Conservation (phyloP, 805 yeast species). For the Kurtzmaniella fragi region DNA sequence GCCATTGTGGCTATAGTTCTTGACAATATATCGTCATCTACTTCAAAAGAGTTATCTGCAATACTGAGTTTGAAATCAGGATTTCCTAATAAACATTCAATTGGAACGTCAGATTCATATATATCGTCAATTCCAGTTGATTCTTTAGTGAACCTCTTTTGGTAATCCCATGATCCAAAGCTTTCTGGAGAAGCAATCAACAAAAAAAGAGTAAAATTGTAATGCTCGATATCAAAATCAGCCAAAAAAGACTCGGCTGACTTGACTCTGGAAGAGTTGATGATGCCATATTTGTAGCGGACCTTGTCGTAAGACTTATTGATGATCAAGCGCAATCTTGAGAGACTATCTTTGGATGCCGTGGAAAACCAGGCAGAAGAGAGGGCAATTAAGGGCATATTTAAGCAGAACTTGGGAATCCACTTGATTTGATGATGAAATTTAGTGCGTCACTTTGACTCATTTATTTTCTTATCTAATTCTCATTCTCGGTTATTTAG, state of each 20-base stretch:
- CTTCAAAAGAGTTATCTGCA: constrained; percentile 12
- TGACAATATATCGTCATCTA: constrained; percentile 12
- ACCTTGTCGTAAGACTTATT: constrained; percentile 50
- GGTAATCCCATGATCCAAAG: not conserved
- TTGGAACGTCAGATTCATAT: constrained; percentile 22
- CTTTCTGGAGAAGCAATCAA: constrained; percentile 18
- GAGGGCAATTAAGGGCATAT: too few species aligned
- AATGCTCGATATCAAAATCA: constrained; percentile 20
- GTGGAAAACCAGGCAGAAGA: not conserved
- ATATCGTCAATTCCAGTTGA: constrained; percentile 13
- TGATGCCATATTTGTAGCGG: constrained; percentile 36
- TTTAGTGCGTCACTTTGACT: not conserved
- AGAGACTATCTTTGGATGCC: constrained; percentile 7
- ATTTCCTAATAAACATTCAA: constrained; percentile 15
- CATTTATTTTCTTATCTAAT: not conserved
- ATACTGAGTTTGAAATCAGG: constrained; percentile 11
- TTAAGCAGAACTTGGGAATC: too few species aligned
- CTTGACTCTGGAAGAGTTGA: constrained; percentile 39
- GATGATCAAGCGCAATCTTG: constrained; percentile 17
- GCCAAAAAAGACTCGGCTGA: constrained; percentile 10
- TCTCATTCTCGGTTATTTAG: too few species aligned
- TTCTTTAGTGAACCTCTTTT: constrained; percentile 5
- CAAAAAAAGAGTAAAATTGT: constrained; percentile 16
- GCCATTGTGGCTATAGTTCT: constrained; percentile 26
- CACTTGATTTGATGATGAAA: too few species aligned